These are phyloP conservation scores for Ampelocalamus luodianensis DNA, from an alignment of 176 grass and related monocot genomes.

Conservation along the genomic window DNA sequence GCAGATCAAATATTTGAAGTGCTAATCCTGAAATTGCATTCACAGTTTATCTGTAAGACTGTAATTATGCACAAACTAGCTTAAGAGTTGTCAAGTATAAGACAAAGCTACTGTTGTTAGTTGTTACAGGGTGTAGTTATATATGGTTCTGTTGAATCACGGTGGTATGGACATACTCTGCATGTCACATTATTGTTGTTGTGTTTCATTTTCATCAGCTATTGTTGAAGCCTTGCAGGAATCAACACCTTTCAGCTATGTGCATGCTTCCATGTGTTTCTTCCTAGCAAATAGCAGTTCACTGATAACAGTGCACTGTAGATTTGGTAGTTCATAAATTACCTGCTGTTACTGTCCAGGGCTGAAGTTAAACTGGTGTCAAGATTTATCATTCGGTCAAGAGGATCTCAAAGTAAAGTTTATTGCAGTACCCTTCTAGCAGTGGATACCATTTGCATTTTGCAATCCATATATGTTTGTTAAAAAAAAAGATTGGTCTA, in stretches of 20 bases:
- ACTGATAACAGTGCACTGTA: neutral
- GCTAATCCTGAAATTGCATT: neutral
- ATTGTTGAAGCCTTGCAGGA: neutral
- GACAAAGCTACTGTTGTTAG: neutral
- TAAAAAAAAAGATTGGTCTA: neutral
- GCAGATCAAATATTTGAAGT: slow-evolving; percentile 7
- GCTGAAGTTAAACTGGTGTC: neutral
- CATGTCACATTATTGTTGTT: no score
- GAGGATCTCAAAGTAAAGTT: neutral
- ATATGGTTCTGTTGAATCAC: no score
- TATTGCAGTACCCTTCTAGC: neutral
- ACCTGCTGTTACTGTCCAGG: neutral
- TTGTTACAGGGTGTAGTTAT: neutral
- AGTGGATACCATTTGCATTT: neutral
- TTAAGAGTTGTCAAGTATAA: neutral
- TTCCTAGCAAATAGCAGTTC: neutral
- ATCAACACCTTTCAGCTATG: neutral
- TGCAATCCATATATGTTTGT: neutral
- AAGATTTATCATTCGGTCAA: slow-evolving; percentile 4
- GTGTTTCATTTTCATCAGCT: no score
- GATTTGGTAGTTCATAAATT: neutral
- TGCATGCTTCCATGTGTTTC: neutral
- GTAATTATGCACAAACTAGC: neutral
- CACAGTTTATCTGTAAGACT: neutral
- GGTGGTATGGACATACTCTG: no score